Evolutionary conservation across 768 basidiomycete species (phyloP).

Genomic region (Dentipellis sp.): DNA sequence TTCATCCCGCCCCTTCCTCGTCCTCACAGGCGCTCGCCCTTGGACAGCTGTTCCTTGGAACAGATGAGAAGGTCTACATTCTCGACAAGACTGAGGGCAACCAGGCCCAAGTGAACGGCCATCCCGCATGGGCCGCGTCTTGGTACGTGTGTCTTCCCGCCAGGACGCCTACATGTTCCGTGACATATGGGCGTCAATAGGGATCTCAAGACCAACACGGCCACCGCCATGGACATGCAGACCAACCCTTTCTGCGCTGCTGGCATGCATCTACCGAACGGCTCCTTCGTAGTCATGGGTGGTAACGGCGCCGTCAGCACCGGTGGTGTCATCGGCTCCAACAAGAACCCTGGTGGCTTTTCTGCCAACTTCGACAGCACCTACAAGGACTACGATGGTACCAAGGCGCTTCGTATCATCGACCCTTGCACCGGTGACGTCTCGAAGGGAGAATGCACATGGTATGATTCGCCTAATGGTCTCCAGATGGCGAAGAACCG

Average conservation of each 20-base stretch:
- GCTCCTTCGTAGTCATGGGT: slow-evolving; percentile 66
- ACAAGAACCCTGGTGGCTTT: slow-evolving; percentile 31
- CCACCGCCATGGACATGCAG: slow-evolving; percentile 57
- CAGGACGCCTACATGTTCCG: background rate
- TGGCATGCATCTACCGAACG: slow-evolving; percentile 75
- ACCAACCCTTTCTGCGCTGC: slow-evolving; percentile 79
- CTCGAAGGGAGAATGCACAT: slow-evolving; percentile 41
- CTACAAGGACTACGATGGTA: slow-evolving; percentile 78
- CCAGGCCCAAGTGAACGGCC: slow-evolving; percentile 46
- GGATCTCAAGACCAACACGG: slow-evolving; percentile 53
- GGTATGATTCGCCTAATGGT: slow-evolving; percentile 58
- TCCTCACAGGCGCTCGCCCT: background rate
- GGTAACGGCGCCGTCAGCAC: slow-evolving; percentile 70
- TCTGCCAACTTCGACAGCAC: slow-evolving; percentile 49
- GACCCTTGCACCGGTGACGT: slow-evolving; percentile 59
- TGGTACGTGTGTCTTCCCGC: slow-evolving; percentile 33
- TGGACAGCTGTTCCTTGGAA: slow-evolving; percentile 69
- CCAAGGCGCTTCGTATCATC: slow-evolving; percentile 70
- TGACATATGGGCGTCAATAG: slow-evolving; percentile 20
- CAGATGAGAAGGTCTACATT: slow-evolving; percentile 82
- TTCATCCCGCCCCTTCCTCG: background rate
- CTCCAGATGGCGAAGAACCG: slow-evolving; percentile 61
- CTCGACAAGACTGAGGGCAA: slow-evolving; percentile 89
- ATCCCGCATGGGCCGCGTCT: slow-evolving; percentile 67
- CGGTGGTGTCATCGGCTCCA: slow-evolving; percentile 31